These are phyloP conservation scores for Alternaria dauci DNA, from an alignment of 2,329 filamentous ascomycete genomes.

Conservation along the genomic window DNA sequence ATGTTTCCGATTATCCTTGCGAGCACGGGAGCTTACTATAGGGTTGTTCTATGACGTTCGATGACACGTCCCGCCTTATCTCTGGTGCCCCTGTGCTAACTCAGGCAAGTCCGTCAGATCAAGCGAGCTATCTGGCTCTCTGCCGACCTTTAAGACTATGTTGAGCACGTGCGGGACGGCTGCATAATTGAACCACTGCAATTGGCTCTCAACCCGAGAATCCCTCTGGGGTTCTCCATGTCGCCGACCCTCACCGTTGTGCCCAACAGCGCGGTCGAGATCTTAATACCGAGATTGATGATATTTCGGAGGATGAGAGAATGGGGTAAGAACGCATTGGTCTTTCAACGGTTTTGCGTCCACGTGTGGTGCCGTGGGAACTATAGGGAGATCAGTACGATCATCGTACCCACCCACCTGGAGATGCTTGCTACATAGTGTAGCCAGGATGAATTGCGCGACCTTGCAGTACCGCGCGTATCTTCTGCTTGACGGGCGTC, in stretches of 20 bases:
- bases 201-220: not conserved
- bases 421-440: not conserved
- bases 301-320: constrained; percentile 1
- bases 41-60: not conserved
- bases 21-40: not conserved
- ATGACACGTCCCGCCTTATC: constrained; percentile 5
- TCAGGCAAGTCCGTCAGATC: constrained; percentile 1
- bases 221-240: not conserved
- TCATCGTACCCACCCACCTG: not conserved
- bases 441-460: not conserved
- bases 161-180: not conserved
- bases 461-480: not conserved
- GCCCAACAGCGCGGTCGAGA: not conserved
- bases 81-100: not conserved
- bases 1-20: not conserved
- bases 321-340: constrained; percentile 5
- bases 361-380: constrained; percentile 13
- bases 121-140: constrained; percentile 14
- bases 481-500: not conserved
- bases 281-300: constrained; percentile 1
- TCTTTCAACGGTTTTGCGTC: constrained; percentile 13
- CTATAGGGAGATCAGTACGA: not conserved
- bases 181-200: not conserved
- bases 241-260: constrained; percentile 8
- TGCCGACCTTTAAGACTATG: not conserved